Percentiles rank a stretch among this genome's conserved stretches.
phyloP scores from a whole-genome alignment of 2,329 filamentous ascomycete genomes.

The Orbilia javanica region DNA sequence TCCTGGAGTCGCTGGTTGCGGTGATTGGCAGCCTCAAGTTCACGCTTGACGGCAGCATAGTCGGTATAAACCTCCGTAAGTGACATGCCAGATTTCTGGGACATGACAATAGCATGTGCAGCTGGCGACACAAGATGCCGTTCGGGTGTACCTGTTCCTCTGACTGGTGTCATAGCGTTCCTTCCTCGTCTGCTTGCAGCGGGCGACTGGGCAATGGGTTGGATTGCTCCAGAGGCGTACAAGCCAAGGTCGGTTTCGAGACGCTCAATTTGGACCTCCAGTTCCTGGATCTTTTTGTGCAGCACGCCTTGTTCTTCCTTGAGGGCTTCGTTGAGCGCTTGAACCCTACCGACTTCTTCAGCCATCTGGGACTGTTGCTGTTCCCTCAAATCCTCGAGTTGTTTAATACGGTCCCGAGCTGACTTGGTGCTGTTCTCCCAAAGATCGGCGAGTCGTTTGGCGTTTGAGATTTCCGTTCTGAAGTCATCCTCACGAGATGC shows the following conservation, averaged over 20 bases:
- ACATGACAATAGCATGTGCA: constrained; percentile 63
- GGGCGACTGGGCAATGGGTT: constrained; percentile 69
- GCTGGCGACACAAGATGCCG: constrained; percentile 70
- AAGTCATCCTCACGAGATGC: constrained; percentile 87
- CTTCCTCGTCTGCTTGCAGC: constrained; percentile 68
- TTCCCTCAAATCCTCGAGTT: constrained; percentile 65
- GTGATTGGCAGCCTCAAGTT: constrained; percentile 79
- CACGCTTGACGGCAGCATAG: constrained; percentile 73
- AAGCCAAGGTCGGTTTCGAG: constrained; percentile 71
- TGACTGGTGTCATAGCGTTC: constrained; percentile 69
- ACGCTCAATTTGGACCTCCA: constrained; percentile 74
- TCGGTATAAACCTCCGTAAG: constrained; percentile 75
- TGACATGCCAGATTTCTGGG: constrained; percentile 62
- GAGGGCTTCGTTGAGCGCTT: constrained; percentile 71
- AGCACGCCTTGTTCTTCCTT: constrained; percentile 73
- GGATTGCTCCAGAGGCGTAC: constrained; percentile 63
- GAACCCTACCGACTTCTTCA: constrained; percentile 70
- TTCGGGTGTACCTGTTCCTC: constrained; percentile 70
- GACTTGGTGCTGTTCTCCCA: constrained; percentile 80
- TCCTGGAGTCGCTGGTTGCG: constrained; percentile 79
- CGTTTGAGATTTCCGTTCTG: constrained; percentile 84
- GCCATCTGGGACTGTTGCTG: constrained; percentile 72
- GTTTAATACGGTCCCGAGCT: constrained; percentile 73
- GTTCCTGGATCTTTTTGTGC: constrained; percentile 74
- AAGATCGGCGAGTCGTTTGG: constrained; percentile 83